Evolutionary conservation across 108 stramenopile genomes (phyloP).

Genomic region (Cyclostephanos invisitatus): DNA sequence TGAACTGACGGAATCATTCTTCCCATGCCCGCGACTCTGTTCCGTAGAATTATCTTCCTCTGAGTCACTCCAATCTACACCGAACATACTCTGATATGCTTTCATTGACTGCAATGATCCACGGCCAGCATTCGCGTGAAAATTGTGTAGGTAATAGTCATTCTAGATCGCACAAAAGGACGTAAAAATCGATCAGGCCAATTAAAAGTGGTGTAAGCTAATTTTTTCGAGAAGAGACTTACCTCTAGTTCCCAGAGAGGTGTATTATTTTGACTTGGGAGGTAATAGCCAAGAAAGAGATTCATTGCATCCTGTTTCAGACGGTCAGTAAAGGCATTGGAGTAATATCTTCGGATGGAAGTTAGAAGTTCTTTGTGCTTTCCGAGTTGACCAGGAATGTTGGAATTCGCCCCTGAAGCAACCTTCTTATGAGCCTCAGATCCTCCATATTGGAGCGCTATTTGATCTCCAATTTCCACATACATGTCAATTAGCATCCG

Average conservation of each 20-base stretch:
- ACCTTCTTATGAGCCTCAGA: slow-evolving; percentile 98
- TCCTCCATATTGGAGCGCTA: slow-evolving; percentile 98
- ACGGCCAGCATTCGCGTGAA: slow-evolving; percentile 67
- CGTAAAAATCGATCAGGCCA: too few species aligned
- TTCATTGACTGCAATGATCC: slow-evolving; percentile 75
- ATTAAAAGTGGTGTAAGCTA: too few species aligned
- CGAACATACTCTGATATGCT: slow-evolving; percentile 65
- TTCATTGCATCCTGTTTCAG: slow-evolving; percentile 99
- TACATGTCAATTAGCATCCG: slow-evolving; percentile 96
- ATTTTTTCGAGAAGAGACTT: too few species aligned
- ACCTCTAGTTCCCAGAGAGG: slow-evolving; percentile 89
- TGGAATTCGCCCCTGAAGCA: slow-evolving; percentile 63
- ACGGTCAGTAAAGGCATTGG: slow-evolving; percentile 97
- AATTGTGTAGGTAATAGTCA: slow-evolving; percentile 90
- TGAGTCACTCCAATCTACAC: slow-evolving; percentile 60
- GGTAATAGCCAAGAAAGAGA: slow-evolving; percentile 92
- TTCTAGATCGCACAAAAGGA: slow-evolving; percentile 2
- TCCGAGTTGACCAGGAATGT: slow-evolving; percentile 75
- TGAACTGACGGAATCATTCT: slow-evolving; percentile 18
- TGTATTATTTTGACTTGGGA: slow-evolving; percentile 70
- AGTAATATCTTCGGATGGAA: slow-evolving; percentile 95
- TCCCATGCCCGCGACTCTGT: slow-evolving; percentile 9
- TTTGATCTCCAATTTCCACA: slow-evolving; percentile 94
- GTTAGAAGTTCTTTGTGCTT: slow-evolving; percentile 96
- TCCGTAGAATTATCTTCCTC: slow-evolving; percentile 20